Base-by-base conservation (phyloP, 1,139 yeast species). In the Taphrina pruni region DNA sequence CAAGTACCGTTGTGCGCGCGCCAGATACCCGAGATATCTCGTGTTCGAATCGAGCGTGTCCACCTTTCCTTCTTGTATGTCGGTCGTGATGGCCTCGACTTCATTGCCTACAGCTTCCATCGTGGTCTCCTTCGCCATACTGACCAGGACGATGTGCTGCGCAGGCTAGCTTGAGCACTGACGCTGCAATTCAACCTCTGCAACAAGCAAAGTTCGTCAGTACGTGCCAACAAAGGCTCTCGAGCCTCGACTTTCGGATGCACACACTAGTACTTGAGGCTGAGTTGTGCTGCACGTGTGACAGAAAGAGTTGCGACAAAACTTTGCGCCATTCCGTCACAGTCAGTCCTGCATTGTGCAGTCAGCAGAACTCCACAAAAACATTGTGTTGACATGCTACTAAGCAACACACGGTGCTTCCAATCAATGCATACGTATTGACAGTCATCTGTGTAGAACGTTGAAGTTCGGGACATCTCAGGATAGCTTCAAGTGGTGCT, bases 21-120 rank as follows among this genome's bases (percentile, higher is more conserved):
- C 71, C 52, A 61, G 41, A 48, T 66, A 69, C 8, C 64, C 71
- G 21, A 69, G 55, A 41, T 69, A 69, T 17, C 71, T 66, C 20
- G 65, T 60, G 45, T 65, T 66, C 20, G 64, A 58, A 41, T 69
- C 64, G 54, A 69, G 52, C 8, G 70, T 58, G 60, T 69, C 71
- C 57, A 66, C 69, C 54, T 69, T 36, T 45, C 70, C 70, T 56
- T 66, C 64, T 20, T 38, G 51, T 36, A 69, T 54, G 43, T 69
- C 69, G 38, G 36, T 39, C 51, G 52, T 45, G 50, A 69, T 48
- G 38, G 60, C 61, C 43, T 64, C 45, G 17, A 64, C 67, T 26
- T 64, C 67, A n/a, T 48, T 50, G 14, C 58, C 64, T 1, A 50
- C 61, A 11, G 64, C 58, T 39, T 65, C 56, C 36, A 43, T 52